Evolutionary conservation across 208 protist species (phyloP), one percentile per base, ranked within the genome.

Genomic region (Leishmania mexicana): DNA sequence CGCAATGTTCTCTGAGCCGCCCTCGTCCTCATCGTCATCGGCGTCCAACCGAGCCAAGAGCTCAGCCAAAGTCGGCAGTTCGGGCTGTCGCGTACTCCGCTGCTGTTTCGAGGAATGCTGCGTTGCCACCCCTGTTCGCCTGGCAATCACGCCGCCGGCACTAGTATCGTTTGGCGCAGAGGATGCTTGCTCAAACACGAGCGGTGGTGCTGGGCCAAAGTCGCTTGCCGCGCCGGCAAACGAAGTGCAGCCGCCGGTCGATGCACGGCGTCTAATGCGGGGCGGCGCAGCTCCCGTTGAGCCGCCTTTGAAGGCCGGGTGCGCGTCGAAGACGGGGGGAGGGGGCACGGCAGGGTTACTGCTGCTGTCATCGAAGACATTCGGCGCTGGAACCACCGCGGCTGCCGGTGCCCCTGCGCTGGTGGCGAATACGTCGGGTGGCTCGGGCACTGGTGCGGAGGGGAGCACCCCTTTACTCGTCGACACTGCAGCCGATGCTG

Each of bases 51-150:
- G 54, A 19, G 78, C 78, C 42, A 86, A 64, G 35, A 86, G 65
- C 75, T 86, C 83, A 13, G 78, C 83, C 54, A 86, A 54, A 0
- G 83, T 83, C 1, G 83, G 83, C 42, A 82, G 78, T n/a, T 77
- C 83, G 17, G 51, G 65, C 1, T 51, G 7, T 40, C 58, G 83
- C 31, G 54, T 35, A 42, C 17, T 15, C 28, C n/a, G 75, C 31
- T 64, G 51, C 65, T 28, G 68, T 15, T 81, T 28, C 28, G 35
- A 77, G 24, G 72, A 54, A 35, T 42, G 35, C 73, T 64, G 73
- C 38, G 3, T 47, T 60, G 73, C 51, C 47, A 19, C 31, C 54
- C 62, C 51, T 77, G 31, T 0, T 77, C 15, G 31, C n/a, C 73
- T 24, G 54, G 11, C 73, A 19, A 62, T 38, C 45, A 17, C 28